Evolutionary conservation across 768 basidiomycete genomes (phyloP), one percentile per base, ranked within the genome.

Genomic region (Chiua virens): DNA sequence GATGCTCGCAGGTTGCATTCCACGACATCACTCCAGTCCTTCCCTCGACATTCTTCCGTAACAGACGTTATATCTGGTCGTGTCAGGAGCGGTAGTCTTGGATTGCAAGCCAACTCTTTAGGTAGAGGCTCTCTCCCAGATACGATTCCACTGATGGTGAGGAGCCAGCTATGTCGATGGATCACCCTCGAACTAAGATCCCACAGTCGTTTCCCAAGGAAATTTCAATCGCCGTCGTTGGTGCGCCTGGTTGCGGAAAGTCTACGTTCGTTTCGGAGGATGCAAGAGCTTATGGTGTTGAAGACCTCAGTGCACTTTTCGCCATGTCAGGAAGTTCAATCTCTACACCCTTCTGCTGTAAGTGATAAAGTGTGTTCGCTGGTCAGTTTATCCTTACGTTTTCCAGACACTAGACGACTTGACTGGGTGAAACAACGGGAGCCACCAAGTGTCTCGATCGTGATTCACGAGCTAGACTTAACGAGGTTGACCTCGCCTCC

Each of bases 201-300:
- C 25, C 42, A 18, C 38, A 70, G 70, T 49, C 52, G 17, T 61
- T 67, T 13, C 54, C 60, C 10, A 70, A 61, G 53, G 66, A 71
- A 43, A 58, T 88, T 43, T 82, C 84, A 9, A 73, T 98, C 27
- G 85, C 86, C 28, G 84, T 98, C 30, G 77, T 95, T 35, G 96
- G 96, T 14, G 78, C 82, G 13, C 68, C 77, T 35, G 80, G 84
- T 30, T 92, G 89, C 53, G 96, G 95, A 53, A 98, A 98, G 71
- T 86, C 90, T 2, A 81, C 83, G 3, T 78, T 92, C 44, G 89
- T 97, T 55, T 75, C 76, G 32, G 86, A 85, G 64, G 93, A 92
- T 11, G 74, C 93, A 49, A 83, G 81, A 55, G 74, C 77, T 3
- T 85, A 82, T 58, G 73, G 75, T 15, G 72, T 89, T 15, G 71